These are phyloP conservation scores for Stagonosporopsis cucurbitacearum DNA, from an alignment of 2,329 filamentous ascomycete genomes.

Conservation along the genomic window DNA sequence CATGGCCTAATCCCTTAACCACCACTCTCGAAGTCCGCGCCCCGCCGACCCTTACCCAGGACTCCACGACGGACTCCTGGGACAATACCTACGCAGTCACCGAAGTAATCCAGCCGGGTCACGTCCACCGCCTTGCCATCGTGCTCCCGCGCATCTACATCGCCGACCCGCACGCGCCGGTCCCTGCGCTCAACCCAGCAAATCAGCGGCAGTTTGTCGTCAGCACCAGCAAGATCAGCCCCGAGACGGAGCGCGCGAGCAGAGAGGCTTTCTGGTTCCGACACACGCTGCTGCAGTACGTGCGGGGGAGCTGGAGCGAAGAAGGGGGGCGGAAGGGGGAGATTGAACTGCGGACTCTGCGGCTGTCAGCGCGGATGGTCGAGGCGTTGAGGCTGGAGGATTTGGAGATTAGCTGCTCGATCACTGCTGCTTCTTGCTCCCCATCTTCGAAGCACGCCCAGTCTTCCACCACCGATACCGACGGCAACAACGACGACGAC, in stretches of 20 bases:
- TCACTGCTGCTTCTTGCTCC: not conserved
- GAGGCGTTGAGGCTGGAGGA: conserved; percentile 84
- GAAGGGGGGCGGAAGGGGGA: conserved; percentile 64
- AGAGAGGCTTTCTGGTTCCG: conserved; percentile 93
- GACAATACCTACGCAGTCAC: conserved; percentile 34
- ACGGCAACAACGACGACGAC: not conserved
- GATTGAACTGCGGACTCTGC: conserved; percentile 78
- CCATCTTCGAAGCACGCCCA: too few species aligned
- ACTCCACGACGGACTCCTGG: conserved; percentile 20
- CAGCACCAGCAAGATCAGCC: conserved; percentile 77
- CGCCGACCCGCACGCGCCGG: conserved; percentile 75
- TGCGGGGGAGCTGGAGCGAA: conserved; percentile 76
- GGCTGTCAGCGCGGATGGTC: conserved; percentile 78
- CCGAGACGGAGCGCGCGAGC: conserved; percentile 77
- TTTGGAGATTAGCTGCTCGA: conserved; percentile 57
- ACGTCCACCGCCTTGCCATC: conserved; percentile 75
- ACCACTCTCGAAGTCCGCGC: conserved; percentile 64
- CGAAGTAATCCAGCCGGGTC: conserved; percentile 62
- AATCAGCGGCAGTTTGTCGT: conserved; percentile 94
- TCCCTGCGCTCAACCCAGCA: conserved; percentile 80
- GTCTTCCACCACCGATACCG: too few species aligned
- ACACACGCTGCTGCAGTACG: conserved; percentile 74
- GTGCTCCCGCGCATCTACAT: conserved; percentile 78
- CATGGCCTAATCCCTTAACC: conserved; percentile 81
- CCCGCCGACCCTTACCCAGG: not conserved